These are phyloP conservation scores for Yamadazyma membranifaciens DNA, from an alignment of 1,139 yeast species.

Conservation along the genomic window DNA sequence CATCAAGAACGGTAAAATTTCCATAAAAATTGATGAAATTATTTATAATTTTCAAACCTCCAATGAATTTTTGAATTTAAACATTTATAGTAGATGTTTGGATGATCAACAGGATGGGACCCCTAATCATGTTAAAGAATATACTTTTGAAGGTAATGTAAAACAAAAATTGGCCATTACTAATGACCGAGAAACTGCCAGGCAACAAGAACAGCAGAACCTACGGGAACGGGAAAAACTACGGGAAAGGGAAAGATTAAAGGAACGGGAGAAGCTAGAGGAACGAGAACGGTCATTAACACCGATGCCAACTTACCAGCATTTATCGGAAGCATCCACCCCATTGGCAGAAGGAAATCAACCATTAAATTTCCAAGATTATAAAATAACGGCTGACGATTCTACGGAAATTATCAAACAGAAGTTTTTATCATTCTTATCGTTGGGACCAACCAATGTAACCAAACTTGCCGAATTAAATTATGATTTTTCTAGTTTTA, in stretches of 20 bases:
- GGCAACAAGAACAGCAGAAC: not conserved
- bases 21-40: constrained; percentile 29
- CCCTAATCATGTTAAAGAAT: not conserved
- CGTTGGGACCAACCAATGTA: constrained; percentile 37
- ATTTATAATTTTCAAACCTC: constrained; percentile 33
- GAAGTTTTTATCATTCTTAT: constrained; percentile 34
- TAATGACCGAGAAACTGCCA: constrained; percentile 19
- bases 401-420: constrained; percentile 16
- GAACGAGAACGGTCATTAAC: not conserved
- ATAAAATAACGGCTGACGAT: constrained; percentile 16
- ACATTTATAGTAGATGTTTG: constrained; percentile 22
- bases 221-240: not conserved
- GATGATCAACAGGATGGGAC: constrained; percentile 10
- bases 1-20: constrained; percentile 36
- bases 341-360: constrained; percentile 1
- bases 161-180: constrained; percentile 31
- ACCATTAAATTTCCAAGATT: constrained; percentile 1
- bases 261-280: not conserved
- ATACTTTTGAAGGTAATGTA: constrained; percentile 31
- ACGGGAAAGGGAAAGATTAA: not conserved
- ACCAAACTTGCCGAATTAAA: constrained; percentile 11
- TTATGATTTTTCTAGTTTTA: not conserved
- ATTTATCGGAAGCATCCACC: no score
- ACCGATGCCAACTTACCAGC: not conserved
- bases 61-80: constrained; percentile 38